A percentile compares a stretch with the other conserved stretches of the same genome.
Evolutionary conservation across 192 early-diverging fungal species (phyloP).

Genomic region (Gonapodya prolifera): DNA sequence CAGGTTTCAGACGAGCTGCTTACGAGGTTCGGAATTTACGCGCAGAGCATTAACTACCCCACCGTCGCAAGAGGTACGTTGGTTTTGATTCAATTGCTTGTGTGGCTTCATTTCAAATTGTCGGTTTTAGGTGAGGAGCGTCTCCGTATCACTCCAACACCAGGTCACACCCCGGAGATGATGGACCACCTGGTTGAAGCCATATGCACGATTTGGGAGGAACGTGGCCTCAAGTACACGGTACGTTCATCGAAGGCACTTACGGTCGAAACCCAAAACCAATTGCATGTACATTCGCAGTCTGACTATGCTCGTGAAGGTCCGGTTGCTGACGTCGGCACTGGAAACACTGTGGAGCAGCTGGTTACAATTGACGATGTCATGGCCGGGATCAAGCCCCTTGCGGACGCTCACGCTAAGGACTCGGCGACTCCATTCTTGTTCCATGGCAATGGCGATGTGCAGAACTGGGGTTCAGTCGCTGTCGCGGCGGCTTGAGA

Average conservation of each 20-base stretch:
- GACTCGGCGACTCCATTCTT: not conserved
- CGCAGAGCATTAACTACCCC: constrained; percentile 98
- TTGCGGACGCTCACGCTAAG: not conserved
- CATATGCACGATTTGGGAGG: constrained; percentile 75
- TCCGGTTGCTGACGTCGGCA: not conserved
- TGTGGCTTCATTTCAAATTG: constrained; percentile 28
- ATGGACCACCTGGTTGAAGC: constrained; percentile 72
- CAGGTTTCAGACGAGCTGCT: constrained; percentile 86
- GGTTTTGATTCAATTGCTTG: constrained; percentile 5
- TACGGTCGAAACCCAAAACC: not conserved
- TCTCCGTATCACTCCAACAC: constrained; percentile 94
- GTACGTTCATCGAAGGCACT: not conserved
- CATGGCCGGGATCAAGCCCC: not conserved
- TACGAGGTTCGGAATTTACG: constrained; percentile 83
- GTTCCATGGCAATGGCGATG: not conserved
- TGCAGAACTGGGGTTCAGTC: not conserved
- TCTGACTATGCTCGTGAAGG: not conserved
- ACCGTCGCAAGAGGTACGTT: constrained; percentile 28
- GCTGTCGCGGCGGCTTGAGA: not conserved
- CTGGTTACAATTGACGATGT: not conserved
- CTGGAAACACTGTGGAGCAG: not conserved
- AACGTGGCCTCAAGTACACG: constrained; percentile 63
- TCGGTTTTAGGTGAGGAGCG: constrained; percentile 91
- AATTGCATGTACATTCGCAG: not conserved
- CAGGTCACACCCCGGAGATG: constrained; percentile 75